Conservation (phyloP, 768 basidiomycete species). For the Podaxis sp. region DNA sequence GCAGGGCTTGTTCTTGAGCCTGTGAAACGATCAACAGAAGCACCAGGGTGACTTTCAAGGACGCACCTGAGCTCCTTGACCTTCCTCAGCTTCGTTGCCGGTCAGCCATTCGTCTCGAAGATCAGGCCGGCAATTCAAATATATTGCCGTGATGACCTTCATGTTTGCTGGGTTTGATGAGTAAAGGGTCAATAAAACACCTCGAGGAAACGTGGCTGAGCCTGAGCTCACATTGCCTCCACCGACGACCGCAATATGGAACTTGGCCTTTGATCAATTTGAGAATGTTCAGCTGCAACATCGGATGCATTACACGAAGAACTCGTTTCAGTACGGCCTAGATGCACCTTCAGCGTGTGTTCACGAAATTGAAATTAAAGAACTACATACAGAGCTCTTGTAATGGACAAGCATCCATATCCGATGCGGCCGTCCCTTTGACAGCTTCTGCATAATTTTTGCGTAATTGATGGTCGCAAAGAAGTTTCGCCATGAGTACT, state of each 20-base stretch:
- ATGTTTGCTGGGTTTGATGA: slow-evolving; percentile 74
- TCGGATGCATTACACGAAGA: slow-evolving; percentile 88
- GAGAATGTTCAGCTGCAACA: slow-evolving; percentile 91
- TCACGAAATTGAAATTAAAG: not conserved
- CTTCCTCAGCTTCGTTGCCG: slow-evolving; percentile 88
- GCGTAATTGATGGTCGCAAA: slow-evolving; percentile 97
- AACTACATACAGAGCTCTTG: slow-evolving; percentile 83
- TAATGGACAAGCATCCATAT: slow-evolving; percentile 97
- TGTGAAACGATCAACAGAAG: slow-evolving; percentile 28
- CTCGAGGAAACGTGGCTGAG: slow-evolving; percentile 7
- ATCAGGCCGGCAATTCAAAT: slow-evolving; percentile 95
- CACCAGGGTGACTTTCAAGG: not conserved
- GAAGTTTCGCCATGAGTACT: slow-evolving; percentile 98
- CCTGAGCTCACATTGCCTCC: slow-evolving; percentile 81
- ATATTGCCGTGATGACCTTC: slow-evolving; percentile 99
- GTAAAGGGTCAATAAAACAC: slow-evolving; percentile 13
- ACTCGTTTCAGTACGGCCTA: slow-evolving; percentile 96
- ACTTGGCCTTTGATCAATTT: slow-evolving; percentile 99
- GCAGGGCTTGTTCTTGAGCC: slow-evolving; percentile 94
- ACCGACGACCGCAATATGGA: slow-evolving; percentile 95
- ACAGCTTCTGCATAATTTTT: slow-evolving; percentile 96
- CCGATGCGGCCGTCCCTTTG: slow-evolving; percentile 90
- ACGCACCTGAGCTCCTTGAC: slow-evolving; percentile 83
- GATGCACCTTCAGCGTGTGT: not conserved
- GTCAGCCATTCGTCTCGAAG: slow-evolving; percentile 97